Percentiles rank a stretch among this genome's conserved stretches.
phyloP scores from a whole-genome alignment of 2,329 filamentous ascomycete species.

The Mollisiaceae sp. region DNA sequence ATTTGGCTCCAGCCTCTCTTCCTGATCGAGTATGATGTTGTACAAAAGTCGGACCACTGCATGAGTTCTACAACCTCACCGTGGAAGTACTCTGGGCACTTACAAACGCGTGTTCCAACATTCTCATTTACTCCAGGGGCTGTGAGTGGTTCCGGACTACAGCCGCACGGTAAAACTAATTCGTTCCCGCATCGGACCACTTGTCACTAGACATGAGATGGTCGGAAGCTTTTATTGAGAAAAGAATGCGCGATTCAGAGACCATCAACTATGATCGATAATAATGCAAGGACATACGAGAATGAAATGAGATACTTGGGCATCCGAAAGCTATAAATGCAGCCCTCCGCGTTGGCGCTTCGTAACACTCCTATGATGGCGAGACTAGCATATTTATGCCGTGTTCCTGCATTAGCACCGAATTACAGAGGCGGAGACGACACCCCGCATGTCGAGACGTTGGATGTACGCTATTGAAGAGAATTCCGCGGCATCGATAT shows the following conservation, averaged over 20 bases:
- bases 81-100: background rate
- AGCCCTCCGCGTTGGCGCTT: constrained; percentile 1
- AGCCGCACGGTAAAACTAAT: background rate
- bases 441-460: background rate
- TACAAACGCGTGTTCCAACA: background rate
- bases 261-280: background rate
- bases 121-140: background rate
- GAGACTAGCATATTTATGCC: background rate
- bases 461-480: background rate
- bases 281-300: background rate
- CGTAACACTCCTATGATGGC: background rate
- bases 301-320: background rate
- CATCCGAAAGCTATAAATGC: background rate
- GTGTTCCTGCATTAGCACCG: background rate
- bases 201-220: background rate
- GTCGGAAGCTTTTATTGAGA: background rate
- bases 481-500: too few species aligned
- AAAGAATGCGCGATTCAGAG: background rate
- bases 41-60: background rate
- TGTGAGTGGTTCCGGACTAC: background rate
- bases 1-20: background rate
- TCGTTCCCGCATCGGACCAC: background rate
- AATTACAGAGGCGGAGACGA: background rate
- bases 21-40: background rate
- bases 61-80: background rate